Percentiles rank a stretch among this genome's conserved stretches.
Evolutionary conservation across 1,284 basidiomycete genomes (phyloP).

Genomic region (Boletus putidus): DNA sequence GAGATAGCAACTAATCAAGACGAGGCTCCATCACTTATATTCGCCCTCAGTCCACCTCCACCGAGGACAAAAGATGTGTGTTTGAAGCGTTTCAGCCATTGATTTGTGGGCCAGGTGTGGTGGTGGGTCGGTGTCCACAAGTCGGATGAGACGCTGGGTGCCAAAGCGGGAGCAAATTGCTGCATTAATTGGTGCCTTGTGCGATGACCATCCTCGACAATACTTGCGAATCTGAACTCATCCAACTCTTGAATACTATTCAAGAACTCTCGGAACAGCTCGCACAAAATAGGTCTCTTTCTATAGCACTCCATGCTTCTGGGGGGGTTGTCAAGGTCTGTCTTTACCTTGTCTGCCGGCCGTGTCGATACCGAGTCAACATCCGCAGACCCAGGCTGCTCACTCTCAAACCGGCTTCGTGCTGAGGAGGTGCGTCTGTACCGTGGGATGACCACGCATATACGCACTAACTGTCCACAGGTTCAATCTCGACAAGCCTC

Average conservation of each 20-base stretch:
- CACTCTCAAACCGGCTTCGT: slow-evolving; percentile 89
- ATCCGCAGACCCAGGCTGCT: slow-evolving; percentile 56
- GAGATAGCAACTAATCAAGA: neutral
- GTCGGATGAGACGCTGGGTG: too few species aligned
- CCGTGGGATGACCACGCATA: neutral
- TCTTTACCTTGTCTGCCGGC: slow-evolving; percentile 7
- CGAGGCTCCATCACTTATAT: slow-evolving; percentile 8
- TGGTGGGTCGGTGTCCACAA: slow-evolving; percentile 3
- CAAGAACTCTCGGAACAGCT: slow-evolving; percentile 84
- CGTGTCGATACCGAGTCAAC: slow-evolving; percentile 1
- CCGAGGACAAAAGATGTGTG: slow-evolving; percentile 22
- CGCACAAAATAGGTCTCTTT: slow-evolving; percentile 68
- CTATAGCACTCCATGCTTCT: slow-evolving; percentile 59
- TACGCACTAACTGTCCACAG: slow-evolving; percentile 28
- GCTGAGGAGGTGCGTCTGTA: slow-evolving; percentile 63
- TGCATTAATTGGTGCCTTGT: slow-evolving; percentile 1
- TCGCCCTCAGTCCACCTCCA: slow-evolving; percentile 20
- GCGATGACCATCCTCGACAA: slow-evolving; percentile 46
- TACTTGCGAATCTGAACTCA: slow-evolving; percentile 49
- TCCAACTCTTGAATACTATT: slow-evolving; percentile 72
- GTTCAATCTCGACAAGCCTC: slow-evolving; percentile 89
- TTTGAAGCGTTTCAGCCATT: neutral
- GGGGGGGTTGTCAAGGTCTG: slow-evolving; percentile 80
- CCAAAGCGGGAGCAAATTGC: slow-evolving; percentile 12
- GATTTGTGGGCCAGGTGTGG: slow-evolving; percentile 2